Evolutionary conservation across 2,329 filamentous ascomycete genomes (phyloP), one percentile per base, ranked within the genome.

Genomic region (Sphaerostilbella broomeana): DNA sequence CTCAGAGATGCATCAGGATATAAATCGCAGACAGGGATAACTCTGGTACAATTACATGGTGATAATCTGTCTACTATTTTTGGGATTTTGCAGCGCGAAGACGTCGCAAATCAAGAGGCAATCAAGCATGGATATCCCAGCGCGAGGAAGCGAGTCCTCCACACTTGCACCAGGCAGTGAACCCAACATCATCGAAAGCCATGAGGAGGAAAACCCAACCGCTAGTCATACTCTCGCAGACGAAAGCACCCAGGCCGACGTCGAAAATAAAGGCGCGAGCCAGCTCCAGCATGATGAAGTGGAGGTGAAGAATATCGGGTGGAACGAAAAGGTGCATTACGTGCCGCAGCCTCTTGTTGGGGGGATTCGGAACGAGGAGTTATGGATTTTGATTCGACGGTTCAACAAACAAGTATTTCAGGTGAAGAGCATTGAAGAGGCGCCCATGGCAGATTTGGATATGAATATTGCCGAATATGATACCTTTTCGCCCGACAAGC

Each of bases 401-500:
- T 88, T 89, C 58, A 80, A 89, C 57, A 86, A 86, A 67, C 73
- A 77, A 61, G 63, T 75, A 37, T 76, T 76, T 47, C 65, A 75
- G 61, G 83, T 92, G 50, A 86, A 84, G 56, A 77, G 82, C 19
- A 75, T 81, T 7, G 50, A 59, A 1, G 51, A 61, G 25, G 43
- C 53, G 0, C 62, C 62, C 1, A 72, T 83, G 1, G 84, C 82
- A 5, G 77, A 79, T 11, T 65, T 94, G 25, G 86, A 94, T 57
- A 71, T 94, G 43, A 86, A 88, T 50, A 81, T 86, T 40, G 81
- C 85, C 4, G 81, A 88, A 26, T 81, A 90, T 38, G 86, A 92
- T 49, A 83, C 89, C 42, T 92, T 92, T 57, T 86, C 83, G 0
- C 86, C 86, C 0, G 86, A 92, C 53, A 92, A 92, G 62, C 66